Base-by-base conservation (phyloP, 768 basidiomycete genomes). In the Mycena amicta region DNA sequence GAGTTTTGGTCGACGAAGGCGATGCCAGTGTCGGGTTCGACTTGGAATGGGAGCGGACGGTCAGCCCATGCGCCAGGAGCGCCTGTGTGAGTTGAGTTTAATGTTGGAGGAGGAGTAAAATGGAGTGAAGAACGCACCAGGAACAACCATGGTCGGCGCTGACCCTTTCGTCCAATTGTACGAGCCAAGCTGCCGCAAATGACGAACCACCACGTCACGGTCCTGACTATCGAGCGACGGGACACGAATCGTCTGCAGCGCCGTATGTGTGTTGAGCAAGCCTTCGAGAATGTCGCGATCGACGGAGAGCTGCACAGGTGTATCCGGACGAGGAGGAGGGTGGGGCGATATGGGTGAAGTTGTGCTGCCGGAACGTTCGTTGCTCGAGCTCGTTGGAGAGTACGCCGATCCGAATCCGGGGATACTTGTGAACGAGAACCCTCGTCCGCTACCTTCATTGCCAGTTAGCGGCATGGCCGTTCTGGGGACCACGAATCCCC, bases 51-150 rank as follows among this genome's bases (percentile, higher is more conserved):
- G 4, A 73, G 57, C 0, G 59, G 3, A 13, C 47, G 47, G 12
- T 71, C 62, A 0, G 59, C 67, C 83, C 83, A 83, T 47, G 73
- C 59, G 30, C 73, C 71, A 0, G 82, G 83, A 0, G 77, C 79
- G 0, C 82, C 82, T 83, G 50, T 5, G n/a, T n/a, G n/a, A n/a
- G n/a, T n/a, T n/a, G n/a, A n/a, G n/a, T n/a, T n/a, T n/a, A n/a
- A n/a, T n/a, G n/a, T n/a, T n/a, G n/a, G n/a, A n/a, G n/a, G n/a
- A n/a, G n/a, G n/a, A n/a, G n/a, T n/a, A n/a, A n/a, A n/a, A n/a
- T n/a, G n/a, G n/a, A n/a, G n/a, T n/a, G 43, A 45, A 23, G 12
- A 13, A 30, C 72, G 28, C 26, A 77, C 77, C 77, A 53, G 78
- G 77, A 27, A 79, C 72, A 53, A 72, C 72, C 43, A 82, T 82